Evolutionary conservation across 1,284 basidiomycete species (phyloP).

Genomic region (Xanthoconium separans): DNA sequence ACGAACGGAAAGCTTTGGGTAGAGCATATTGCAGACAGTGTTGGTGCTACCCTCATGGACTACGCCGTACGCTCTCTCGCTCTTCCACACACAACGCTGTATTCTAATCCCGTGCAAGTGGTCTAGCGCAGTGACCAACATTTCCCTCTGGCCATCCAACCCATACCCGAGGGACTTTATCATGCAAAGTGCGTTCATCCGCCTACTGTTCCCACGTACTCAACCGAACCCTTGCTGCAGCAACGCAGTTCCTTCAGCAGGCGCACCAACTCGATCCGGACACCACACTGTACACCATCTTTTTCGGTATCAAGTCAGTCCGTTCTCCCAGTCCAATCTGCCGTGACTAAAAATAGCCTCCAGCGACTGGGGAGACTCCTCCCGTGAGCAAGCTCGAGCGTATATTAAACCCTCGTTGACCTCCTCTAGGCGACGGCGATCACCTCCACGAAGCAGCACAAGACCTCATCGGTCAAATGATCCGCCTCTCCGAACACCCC

Average conservation of each 20-base stretch:
- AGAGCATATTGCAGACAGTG: slow-evolving; percentile 27
- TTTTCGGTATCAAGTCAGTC: slow-evolving; percentile 40
- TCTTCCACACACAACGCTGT: neutral
- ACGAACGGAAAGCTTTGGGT: slow-evolving; percentile 38
- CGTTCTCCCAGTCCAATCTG: neutral
- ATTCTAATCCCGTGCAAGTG: slow-evolving; percentile 14
- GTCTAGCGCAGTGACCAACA: slow-evolving; percentile 38
- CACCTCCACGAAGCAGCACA: slow-evolving; percentile 36
- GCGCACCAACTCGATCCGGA: slow-evolving; percentile 26
- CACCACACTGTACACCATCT: slow-evolving; percentile 35
- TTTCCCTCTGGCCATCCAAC: slow-evolving; percentile 37
- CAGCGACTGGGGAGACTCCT: slow-evolving; percentile 33
- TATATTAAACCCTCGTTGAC: neutral
- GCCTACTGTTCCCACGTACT: neutral
- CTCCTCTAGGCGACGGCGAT: slow-evolving; percentile 25
- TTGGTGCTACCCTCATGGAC: slow-evolving; percentile 26
- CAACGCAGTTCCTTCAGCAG: slow-evolving; percentile 27
- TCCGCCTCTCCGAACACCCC: slow-evolving; percentile 39
- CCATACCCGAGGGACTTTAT: slow-evolving; percentile 35
- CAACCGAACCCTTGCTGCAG: slow-evolving; percentile 9
- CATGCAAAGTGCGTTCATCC: slow-evolving; percentile 29
- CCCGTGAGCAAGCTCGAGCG: slow-evolving; percentile 13
- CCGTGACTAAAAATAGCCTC: slow-evolving; percentile 11
- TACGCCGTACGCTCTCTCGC: slow-evolving; percentile 21
- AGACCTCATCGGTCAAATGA: slow-evolving; percentile 38